A percentile compares a stretch with the other conserved stretches of the same genome.
Evolutionary conservation across 192 early-diverging fungal genomes (phyloP).

Genomic region (Coemansia aciculifera): DNA sequence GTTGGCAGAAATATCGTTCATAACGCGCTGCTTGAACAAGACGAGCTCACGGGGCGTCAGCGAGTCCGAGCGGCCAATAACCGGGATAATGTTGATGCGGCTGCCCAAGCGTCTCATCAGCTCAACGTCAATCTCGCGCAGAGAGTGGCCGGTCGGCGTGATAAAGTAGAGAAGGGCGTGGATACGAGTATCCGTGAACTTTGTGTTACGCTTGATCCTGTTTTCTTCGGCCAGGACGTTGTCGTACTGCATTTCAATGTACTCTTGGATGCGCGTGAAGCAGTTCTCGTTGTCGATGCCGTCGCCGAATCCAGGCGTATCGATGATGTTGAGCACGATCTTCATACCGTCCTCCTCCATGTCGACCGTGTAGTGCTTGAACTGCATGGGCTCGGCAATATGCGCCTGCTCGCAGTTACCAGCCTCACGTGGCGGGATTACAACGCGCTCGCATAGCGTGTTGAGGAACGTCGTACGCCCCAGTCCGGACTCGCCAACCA

Average conservation of each 20-base stretch:
- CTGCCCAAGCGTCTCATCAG: constrained; percentile 88
- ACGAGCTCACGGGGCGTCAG: constrained; percentile 82
- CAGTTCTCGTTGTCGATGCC: constrained; percentile 92
- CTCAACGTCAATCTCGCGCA: constrained; percentile 95
- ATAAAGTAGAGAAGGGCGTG: constrained; percentile 98
- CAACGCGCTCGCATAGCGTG: constrained; percentile 86
- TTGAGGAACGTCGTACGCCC: constrained; percentile 99
- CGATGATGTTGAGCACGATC: constrained; percentile 94
- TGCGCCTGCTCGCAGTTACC: constrained; percentile 75
- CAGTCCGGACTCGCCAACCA: constrained; percentile 89
- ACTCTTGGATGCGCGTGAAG: constrained; percentile 89
- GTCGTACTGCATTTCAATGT: constrained; percentile 94
- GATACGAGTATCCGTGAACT: constrained; percentile 94
- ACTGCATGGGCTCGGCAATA: constrained; percentile 84
- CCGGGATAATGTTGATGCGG: constrained; percentile 94
- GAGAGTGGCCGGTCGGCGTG: constrained; percentile 92
- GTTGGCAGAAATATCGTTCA: constrained; percentile 96
- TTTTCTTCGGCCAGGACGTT: constrained; percentile 89
- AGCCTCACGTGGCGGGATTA: constrained; percentile 66
- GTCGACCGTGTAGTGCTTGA: constrained; percentile 88
- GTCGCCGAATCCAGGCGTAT: constrained; percentile 98
- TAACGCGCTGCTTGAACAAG: constrained; percentile 90
- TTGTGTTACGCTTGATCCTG: constrained; percentile 78
- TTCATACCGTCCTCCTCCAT: constrained; percentile 98
- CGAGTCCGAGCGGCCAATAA: constrained; percentile 93